Base-by-base conservation (phyloP, 1,139 yeast species). In the Ogataea hybrid region DNA sequence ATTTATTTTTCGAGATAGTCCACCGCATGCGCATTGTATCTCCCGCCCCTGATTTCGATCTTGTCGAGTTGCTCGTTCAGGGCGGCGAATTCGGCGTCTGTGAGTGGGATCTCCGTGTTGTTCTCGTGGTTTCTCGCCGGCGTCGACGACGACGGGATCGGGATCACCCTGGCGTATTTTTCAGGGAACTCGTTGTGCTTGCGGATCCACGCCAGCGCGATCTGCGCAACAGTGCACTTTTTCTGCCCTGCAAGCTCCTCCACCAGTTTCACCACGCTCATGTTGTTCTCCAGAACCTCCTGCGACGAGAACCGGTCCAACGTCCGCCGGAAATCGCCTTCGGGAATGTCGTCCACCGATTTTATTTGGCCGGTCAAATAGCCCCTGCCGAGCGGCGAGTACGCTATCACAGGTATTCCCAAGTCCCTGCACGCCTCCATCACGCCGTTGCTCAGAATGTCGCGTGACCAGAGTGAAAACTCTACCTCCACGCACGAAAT, bases 311-410 rank as follows among this genome's bases (percentile, higher is more conserved):
- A 85, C 51, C 83, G 74, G 41, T 79, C 90, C 31, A 79, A 57
- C 7, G 7, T 22, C n/a, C 52, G 55, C 51, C 88, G 71, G 43
- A 77, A 46, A 57, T 84, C 94, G 39, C 75, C 80, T 36, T 69
- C 68, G 17, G 78, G 73, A 34, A 79, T 58, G 41, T 71, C 74
- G 5, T 66, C 65, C 5, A 64, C 53, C 8, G 71, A 59, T 33
- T 66, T 74, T 44, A 78, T 73, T 14, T 67, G 50, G 43, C 92
- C 94, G 6, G 94, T 81, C 46, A 88, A 71, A 44, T 80, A 64
- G 1, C 96, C 96, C 56, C 85, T 71, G n/a, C 88, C 81, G 47
- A 88, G 69, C 31, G 96, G 96, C 21, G 95, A 83, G 64, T 88
- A 87, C 21, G 90, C 87, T 48, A 84, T 66, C 28, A 86, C 68